A percentile compares a stretch with the other conserved stretches of the same genome.
Conservation (phyloP, 352 stramenopile species). For the Globisporangium abappressorium region DNA sequence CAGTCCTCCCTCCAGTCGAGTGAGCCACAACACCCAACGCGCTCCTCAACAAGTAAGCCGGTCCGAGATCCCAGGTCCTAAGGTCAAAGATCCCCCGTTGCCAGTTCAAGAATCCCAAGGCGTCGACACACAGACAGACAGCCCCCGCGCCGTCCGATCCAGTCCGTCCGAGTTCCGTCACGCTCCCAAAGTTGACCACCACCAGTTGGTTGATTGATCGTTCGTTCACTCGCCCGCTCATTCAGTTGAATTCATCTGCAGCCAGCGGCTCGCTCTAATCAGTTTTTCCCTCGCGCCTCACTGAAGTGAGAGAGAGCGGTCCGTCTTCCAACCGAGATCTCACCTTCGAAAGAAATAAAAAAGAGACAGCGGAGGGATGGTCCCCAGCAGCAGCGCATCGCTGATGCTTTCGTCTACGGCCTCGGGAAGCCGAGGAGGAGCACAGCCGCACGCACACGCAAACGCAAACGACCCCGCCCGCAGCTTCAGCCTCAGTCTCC, state of each 20-base stretch:
- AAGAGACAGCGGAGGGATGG: constrained; percentile 6
- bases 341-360: constrained; percentile 8
- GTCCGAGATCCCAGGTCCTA: constrained; percentile 1
- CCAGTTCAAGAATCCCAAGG: background rate
- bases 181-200: background rate
- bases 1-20: constrained; percentile 4
- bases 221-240: background rate
- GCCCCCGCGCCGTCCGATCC: background rate
- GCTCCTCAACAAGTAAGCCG: background rate
- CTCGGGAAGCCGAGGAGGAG: background rate
- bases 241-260: constrained; percentile 1
- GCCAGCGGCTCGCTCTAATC: constrained; percentile 4
- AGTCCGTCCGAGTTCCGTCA: constrained; percentile 1
- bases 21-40: background rate
- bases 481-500: constrained; percentile 14
- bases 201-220: background rate
- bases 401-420: constrained; percentile 12
- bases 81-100: background rate
- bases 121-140: background rate
- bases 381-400: background rate
- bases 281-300: constrained; percentile 3
- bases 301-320: background rate
- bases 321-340: background rate
- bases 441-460: background rate
- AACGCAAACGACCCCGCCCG: background rate